Evolutionary conservation across 2,329 filamentous ascomycete genomes (phyloP).

Genomic region (Claviceps sp.): DNA sequence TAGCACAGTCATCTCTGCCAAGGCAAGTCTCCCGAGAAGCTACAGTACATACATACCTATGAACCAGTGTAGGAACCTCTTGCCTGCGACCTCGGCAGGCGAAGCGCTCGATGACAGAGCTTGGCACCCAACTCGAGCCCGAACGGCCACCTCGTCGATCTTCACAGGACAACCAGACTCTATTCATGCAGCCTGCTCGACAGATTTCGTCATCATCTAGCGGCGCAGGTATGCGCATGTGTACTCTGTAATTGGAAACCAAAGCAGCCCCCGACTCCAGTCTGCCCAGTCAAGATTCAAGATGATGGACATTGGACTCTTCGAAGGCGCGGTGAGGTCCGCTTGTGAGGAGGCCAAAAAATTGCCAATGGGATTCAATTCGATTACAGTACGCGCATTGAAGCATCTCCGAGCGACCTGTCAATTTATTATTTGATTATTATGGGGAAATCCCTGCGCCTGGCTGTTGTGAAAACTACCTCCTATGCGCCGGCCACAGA

Average conservation of each 20-base stretch:
- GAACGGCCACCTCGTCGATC: constrained; percentile 11
- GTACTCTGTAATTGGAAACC: constrained; percentile 1
- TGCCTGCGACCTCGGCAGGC: not conserved
- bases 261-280: not conserved
- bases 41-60: no score
- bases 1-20: no score
- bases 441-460: not conserved
- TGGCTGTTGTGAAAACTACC: not conserved
- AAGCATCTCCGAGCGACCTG: not conserved
- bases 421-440: not conserved
- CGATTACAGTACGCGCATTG: not conserved
- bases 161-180: constrained; percentile 17
- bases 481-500: constrained; percentile 1
- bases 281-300: not conserved
- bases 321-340: not conserved
- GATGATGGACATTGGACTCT: no score
- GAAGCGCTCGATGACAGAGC: constrained; percentile 1
- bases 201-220: constrained; percentile 23
- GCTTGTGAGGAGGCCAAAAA: not conserved
- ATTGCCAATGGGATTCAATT: not conserved
- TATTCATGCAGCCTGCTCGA: no score
- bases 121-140: constrained; percentile 23
- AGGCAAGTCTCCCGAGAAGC: no score
- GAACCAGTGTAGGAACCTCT: not conserved
- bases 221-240: not conserved